A percentile compares a stretch with the other conserved stretches of the same genome.
Conservation (phyloP, 2,329 filamentous ascomycete genomes). For the Westerdykella ornata region DNA sequence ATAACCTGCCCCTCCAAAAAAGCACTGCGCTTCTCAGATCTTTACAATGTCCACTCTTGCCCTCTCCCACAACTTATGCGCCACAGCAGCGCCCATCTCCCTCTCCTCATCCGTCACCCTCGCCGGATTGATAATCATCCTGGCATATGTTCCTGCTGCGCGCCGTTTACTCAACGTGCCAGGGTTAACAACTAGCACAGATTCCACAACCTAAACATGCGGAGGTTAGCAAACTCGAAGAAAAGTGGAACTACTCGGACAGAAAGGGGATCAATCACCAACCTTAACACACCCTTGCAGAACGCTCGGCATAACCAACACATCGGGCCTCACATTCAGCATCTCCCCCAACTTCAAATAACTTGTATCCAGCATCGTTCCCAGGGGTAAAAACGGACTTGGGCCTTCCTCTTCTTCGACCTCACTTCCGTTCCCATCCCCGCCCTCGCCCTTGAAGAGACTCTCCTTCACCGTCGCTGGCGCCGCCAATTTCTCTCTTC, state of each 20-base stretch:
- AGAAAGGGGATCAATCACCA: slow-evolving; percentile 24
- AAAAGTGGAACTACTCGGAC: not conserved
- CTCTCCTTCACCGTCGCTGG: slow-evolving; percentile 32
- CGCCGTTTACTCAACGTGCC: slow-evolving; percentile 78
- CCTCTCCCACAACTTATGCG: slow-evolving; percentile 73
- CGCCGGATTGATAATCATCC: slow-evolving; percentile 66
- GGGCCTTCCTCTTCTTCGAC: slow-evolving; percentile 49
- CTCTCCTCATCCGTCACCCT: slow-evolving; percentile 53
- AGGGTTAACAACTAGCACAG: slow-evolving; percentile 84
- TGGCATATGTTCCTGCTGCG: slow-evolving; percentile 78
- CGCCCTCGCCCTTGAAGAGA: slow-evolving; percentile 50
- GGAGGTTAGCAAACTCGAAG: not conserved
- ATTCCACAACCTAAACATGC: slow-evolving; percentile 68
- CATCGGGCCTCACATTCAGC: slow-evolving; percentile 75
- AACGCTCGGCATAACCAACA: slow-evolving; percentile 74
- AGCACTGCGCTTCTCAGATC: slow-evolving; percentile 49
- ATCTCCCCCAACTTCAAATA: slow-evolving; percentile 89
- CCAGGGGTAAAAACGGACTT: slow-evolving; percentile 43
- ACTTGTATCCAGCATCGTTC: slow-evolving; percentile 72
- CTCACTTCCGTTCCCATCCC: slow-evolving; percentile 47
- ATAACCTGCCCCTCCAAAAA: not conserved
- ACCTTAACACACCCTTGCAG: slow-evolving; percentile 86
- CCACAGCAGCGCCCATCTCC: slow-evolving; percentile 50
- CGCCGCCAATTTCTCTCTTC: slow-evolving; percentile 57
- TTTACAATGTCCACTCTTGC: slow-evolving; percentile 80